These are phyloP conservation scores for Cunninghamia lanceolata DNA, from an alignment of 75 land plant genomes.

Conservation along the genomic window DNA sequence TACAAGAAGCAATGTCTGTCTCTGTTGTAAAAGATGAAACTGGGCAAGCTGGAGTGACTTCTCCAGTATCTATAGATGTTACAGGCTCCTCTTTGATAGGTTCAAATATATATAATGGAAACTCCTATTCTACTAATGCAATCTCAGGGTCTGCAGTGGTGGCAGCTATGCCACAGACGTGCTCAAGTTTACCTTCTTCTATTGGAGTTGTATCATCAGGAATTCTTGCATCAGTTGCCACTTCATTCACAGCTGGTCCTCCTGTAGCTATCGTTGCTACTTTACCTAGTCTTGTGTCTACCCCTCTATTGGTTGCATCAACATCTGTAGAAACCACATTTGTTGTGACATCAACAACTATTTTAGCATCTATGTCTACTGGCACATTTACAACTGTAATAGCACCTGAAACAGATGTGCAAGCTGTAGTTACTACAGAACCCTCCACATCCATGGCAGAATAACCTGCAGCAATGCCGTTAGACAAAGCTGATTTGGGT, in stretches of 20 bases:
- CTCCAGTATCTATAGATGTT: slow-evolving; percentile 11
- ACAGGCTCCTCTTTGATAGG: slow-evolving; percentile 3
- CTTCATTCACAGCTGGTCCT: background rate
- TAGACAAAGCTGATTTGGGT: slow-evolving; percentile 14
- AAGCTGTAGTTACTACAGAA: background rate
- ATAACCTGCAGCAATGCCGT: slow-evolving; percentile 14
- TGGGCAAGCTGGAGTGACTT: slow-evolving; percentile 1
- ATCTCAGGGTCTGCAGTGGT: slow-evolving; percentile 5
- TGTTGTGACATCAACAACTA: slow-evolving; percentile 1
- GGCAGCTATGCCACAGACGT: background rate
- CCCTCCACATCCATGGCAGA: slow-evolving; percentile 1
- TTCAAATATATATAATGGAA: slow-evolving; percentile 11
- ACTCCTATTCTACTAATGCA: background rate
- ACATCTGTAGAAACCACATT: slow-evolving; percentile 12
- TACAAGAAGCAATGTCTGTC: slow-evolving; percentile 18
- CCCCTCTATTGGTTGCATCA: slow-evolving; percentile 13
- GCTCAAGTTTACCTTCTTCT: slow-evolving; percentile 1
- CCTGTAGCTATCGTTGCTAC: background rate
- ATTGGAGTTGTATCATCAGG: slow-evolving; percentile 4
- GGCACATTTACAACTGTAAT: background rate
- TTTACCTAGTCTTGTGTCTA: slow-evolving; percentile 8
- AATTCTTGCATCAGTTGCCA: slow-evolving; percentile 10
- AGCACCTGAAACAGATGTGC: background rate
- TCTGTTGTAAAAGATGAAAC: background rate
- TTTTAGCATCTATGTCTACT: slow-evolving; percentile 6